A percentile compares a stretch with the other conserved stretches of the same genome.
phyloP scores from a whole-genome alignment of 2,329 filamentous ascomycete genomes.

The Alternaria triticina region DNA sequence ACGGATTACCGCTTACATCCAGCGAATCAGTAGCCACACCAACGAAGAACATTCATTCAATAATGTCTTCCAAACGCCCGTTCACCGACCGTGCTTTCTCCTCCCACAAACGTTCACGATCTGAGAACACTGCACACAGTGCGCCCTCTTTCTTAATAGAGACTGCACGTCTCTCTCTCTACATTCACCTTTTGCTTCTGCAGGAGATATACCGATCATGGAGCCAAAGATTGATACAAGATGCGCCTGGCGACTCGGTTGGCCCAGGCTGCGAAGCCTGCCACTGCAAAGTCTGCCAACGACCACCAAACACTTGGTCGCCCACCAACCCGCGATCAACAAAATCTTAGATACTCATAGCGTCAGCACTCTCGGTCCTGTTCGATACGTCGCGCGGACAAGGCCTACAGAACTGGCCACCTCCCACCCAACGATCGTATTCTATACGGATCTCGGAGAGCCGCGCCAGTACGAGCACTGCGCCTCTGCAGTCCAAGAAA shows the following conservation, averaged over 20 bases:
- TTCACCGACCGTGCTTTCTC: neutral
- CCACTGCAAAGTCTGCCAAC: neutral
- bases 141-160: neutral
- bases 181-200: neutral
- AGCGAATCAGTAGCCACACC: neutral
- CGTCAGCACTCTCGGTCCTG: neutral
- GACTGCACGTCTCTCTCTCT: neutral
- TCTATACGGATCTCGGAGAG: neutral
- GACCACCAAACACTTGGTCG: neutral
- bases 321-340: neutral
- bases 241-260: neutral
- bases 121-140: neutral
- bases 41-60: neutral
- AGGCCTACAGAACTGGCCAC: neutral
- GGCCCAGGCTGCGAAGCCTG: neutral
- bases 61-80: neutral
- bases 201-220: neutral
- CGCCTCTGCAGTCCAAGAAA: neutral
- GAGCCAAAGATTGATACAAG: neutral
- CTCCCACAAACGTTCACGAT: neutral
- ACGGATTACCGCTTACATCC: neutral
- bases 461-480: neutral
- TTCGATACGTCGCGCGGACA: neutral
- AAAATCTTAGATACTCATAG: neutral
- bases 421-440: neutral